These are phyloP conservation scores for Talaromyces marneffei DNA, from an alignment of 2,329 filamentous ascomycete species.

Conservation along the genomic window DNA sequence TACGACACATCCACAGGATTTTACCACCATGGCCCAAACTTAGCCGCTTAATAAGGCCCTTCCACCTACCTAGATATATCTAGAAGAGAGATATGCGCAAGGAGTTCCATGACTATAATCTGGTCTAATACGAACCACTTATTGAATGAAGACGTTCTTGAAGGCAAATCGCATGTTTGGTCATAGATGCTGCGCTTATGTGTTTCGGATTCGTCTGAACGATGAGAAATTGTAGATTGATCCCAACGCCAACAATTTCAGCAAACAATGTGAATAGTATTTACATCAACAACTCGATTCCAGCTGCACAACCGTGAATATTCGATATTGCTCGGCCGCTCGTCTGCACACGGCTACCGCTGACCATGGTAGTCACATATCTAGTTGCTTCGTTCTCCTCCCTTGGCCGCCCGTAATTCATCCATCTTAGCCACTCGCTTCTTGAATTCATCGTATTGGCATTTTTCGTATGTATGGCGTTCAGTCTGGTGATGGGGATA, in stretches of 20 bases:
- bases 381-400: conserved; percentile 77
- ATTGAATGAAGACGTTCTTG: neutral
- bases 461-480: conserved; percentile 97
- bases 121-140: neutral
- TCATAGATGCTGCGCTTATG: neutral
- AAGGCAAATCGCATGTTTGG: neutral
- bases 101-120: neutral
- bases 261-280: conserved; percentile 34
- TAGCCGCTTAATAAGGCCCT: neutral
- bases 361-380: neutral
- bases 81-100: neutral
- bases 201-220: conserved; percentile 5
- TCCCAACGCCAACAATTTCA: conserved; percentile 33
- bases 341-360: neutral
- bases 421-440: conserved; percentile 98
- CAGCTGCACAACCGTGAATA: conserved; percentile 15
- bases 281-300: conserved; percentile 33
- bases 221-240: conserved; percentile 14
- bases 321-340: neutral
- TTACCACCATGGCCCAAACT: neutral
- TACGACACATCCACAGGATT: neutral
- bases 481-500: conserved; percentile 60
- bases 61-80: neutral
- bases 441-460: conserved; percentile 99
- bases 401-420: conserved; percentile 81